These are phyloP conservation scores for Cladosporium sp. DNA, from an alignment of 2,329 filamentous ascomycete species.

Conservation along the genomic window DNA sequence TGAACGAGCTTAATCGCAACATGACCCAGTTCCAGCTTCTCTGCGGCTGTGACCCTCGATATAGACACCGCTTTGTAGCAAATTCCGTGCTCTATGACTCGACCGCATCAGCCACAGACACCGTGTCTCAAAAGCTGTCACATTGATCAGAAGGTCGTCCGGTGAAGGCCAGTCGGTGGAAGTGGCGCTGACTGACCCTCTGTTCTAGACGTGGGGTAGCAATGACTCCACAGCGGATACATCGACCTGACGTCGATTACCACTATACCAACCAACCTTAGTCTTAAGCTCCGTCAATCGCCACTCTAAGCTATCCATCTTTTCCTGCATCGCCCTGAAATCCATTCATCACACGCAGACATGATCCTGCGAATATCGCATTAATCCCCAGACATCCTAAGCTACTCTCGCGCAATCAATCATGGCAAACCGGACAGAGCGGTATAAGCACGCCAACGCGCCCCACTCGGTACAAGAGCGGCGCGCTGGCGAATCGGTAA, in stretches of 20 bases:
- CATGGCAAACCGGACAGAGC: constrained; percentile 32
- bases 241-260: not conserved
- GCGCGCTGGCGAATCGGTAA: constrained; percentile 80
- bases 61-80: not conserved
- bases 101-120: not conserved
- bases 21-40: not conserved
- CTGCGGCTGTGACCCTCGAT: not conserved
- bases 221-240: not conserved
- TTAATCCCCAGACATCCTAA: not conserved
- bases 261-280: constrained; percentile 7
- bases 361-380: constrained; percentile 22
- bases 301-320: not conserved
- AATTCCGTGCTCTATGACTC: not conserved
- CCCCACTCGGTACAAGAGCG: constrained; percentile 67
- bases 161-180: not conserved
- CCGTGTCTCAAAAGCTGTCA: not conserved
- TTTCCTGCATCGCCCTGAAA: not conserved
- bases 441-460: constrained; percentile 29
- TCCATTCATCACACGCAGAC: constrained; percentile 4
- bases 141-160: not conserved
- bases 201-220: not conserved
- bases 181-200: not conserved
- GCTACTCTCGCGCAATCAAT: constrained; percentile 9
- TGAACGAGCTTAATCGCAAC: not conserved
- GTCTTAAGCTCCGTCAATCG: constrained; percentile 5